Conservation (phyloP, 805 yeast genomes). For the Cyberlindnera xylosilytica region DNA sequence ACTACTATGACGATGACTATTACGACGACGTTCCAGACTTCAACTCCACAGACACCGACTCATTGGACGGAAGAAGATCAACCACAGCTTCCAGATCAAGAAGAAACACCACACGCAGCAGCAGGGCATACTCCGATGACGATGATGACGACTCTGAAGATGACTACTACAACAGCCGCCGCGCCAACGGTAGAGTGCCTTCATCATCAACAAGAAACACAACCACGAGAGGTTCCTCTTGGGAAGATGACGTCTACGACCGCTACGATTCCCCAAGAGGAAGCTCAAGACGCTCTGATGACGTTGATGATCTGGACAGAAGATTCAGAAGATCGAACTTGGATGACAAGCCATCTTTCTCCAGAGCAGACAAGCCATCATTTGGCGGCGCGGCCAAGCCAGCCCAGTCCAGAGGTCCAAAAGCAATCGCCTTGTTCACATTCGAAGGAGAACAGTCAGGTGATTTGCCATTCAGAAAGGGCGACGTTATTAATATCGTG, state of each 20-base stretch:
- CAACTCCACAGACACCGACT: constrained; percentile 21
- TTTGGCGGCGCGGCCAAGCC: constrained; percentile 25
- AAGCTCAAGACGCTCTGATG: constrained; percentile 10
- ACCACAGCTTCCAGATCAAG: constrained; percentile 11
- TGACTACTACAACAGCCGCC: constrained; percentile 35
- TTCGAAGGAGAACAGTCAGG: constrained; percentile 94
- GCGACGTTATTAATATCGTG: constrained; percentile 84
- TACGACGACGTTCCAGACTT: constrained; percentile 59
- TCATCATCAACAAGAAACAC: constrained; percentile 6
- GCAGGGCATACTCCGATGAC: constrained; percentile 26
- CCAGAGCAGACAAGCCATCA: constrained; percentile 40
- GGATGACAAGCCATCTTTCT: constrained; percentile 38
- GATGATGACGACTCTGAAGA: constrained; percentile 36
- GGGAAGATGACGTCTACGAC: constrained; percentile 91
- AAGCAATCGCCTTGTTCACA: constrained; percentile 86
- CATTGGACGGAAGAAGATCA: constrained; percentile 28
- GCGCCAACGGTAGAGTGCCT: constrained; percentile 10
- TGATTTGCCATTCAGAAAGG: constrained; percentile 89
- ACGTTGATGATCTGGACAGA: constrained; percentile 38
- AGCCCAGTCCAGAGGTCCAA: constrained; percentile 42
- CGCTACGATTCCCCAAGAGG: constrained; percentile 32
- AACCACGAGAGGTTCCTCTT: constrained; percentile 41
- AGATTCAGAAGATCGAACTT: constrained; percentile 38
- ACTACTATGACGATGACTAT: constrained; percentile 49
- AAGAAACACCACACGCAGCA: constrained; percentile 16